Conservation (phyloP, 1,284 basidiomycete species). For the Trichosporon sp. region DNA sequence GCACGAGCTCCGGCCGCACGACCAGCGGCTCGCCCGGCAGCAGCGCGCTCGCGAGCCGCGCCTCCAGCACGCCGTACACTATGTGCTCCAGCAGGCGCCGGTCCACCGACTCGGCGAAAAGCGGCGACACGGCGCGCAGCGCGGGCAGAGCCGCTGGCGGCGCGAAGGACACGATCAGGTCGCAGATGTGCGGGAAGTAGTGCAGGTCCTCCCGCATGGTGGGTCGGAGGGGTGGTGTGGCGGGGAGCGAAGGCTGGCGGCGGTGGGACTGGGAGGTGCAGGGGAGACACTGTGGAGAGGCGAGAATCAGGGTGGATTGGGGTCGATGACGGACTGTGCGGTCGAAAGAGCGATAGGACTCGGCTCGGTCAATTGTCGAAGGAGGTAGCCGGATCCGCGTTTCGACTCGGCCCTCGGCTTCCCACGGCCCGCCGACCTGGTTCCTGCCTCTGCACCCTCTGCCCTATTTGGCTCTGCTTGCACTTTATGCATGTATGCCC, state of each 20-base stretch:
- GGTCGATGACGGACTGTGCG: not conserved
- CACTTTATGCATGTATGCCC: not conserved
- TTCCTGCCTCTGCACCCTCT: too few relatives aligned
- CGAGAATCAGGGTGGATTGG: not conserved
- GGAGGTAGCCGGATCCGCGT: not conserved
- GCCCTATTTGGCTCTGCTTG: not conserved
- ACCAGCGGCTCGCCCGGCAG: not conserved
- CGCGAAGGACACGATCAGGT: not conserved
- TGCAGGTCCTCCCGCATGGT: not conserved
- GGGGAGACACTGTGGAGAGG: not conserved
- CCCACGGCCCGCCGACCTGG: not conserved
- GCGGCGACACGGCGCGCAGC: not conserved
- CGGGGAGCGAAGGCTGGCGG: not conserved
- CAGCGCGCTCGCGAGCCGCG: not conserved
- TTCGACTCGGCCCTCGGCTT: not conserved
- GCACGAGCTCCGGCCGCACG: not conserved
- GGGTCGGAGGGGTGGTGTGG: not conserved
- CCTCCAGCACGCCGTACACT: not conserved
- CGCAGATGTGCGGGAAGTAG: slow-evolving; percentile 1
- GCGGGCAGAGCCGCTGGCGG: not conserved
- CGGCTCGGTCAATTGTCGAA: not conserved
- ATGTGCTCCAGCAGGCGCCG: not conserved
- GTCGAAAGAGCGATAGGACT: not conserved
- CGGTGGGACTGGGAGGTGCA: not conserved
- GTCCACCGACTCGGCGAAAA: not conserved